These are phyloP conservation scores for Raffaelea deltoideospora DNA, from an alignment of 2,329 filamentous ascomycete species.

Conservation along the genomic window DNA sequence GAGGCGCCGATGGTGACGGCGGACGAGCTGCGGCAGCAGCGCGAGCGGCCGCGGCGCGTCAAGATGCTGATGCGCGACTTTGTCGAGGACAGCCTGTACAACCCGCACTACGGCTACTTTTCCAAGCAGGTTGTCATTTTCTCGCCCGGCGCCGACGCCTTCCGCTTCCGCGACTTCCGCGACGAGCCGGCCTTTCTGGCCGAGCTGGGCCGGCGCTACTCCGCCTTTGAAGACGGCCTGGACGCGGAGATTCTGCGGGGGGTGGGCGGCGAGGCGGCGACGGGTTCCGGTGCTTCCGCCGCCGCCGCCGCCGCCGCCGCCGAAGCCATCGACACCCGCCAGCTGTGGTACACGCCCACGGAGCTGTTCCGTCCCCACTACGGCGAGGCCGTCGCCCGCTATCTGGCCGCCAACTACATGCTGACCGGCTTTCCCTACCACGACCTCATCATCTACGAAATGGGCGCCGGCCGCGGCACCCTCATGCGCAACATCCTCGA, in stretches of 20 bases:
- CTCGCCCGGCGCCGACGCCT: conserved; percentile 76
- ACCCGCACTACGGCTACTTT: conserved; percentile 90
- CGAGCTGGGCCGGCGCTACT: conserved; percentile 65
- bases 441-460: conserved; percentile 95
- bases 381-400: conserved; percentile 91
- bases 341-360: conserved; percentile 96
- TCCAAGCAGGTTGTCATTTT: conserved; percentile 96
- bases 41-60: conserved; percentile 66
- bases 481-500: conserved; percentile 97
- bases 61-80: conserved; percentile 98
- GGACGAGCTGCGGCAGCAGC: conserved; percentile 56
- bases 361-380: conserved; percentile 95
- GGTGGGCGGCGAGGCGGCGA: no score
- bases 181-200: conserved; percentile 78
- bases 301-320: conserved; percentile 37
- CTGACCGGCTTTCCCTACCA: conserved; percentile 88
- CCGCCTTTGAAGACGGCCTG: conserved; percentile 75
- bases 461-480: conserved; percentile 93
- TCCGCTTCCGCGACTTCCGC: conserved; percentile 66
- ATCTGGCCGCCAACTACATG: conserved; percentile 91
- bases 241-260: no score
- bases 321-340: conserved; percentile 56
- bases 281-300: no score
- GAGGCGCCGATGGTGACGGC: conserved; percentile 75
- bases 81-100: conserved; percentile 92